phyloP scores from a whole-genome alignment of 1,284 basidiomycete species.

The Xerocomus minutiporus region DNA sequence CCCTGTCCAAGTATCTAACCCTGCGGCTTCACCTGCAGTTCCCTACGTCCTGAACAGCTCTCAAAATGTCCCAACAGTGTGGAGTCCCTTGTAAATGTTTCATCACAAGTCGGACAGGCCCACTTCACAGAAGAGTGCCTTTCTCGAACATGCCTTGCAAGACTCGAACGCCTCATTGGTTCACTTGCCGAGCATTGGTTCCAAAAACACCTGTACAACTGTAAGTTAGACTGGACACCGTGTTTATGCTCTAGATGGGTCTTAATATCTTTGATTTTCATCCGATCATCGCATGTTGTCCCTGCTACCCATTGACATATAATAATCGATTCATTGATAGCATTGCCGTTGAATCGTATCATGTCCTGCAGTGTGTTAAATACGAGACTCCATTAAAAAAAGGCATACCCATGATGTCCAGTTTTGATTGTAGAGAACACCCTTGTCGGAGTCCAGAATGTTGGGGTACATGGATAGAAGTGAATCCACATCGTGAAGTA shows the following conservation, averaged over 20 bases:
- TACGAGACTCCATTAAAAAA: not conserved
- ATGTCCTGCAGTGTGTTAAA: not conserved
- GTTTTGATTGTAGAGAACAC: not conserved
- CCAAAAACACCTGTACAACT: not conserved
- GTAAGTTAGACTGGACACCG: not conserved
- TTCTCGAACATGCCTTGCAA: not conserved
- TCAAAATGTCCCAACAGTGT: not conserved
- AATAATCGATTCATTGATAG: not conserved
- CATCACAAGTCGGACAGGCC: not conserved
- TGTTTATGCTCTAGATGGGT: not conserved
- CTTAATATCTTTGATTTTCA: not conserved
- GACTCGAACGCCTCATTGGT: not conserved
- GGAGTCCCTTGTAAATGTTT: not conserved
- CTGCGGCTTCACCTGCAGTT: no score
- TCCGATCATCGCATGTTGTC: not conserved
- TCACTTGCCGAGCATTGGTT: not conserved
- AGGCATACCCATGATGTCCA: not conserved
- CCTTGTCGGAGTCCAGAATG: not conserved
- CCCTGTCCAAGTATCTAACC: not conserved
- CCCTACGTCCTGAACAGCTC: not conserved
- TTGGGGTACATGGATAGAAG: not conserved
- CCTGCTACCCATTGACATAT: not conserved
- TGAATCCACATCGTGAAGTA: no score
- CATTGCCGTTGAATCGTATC: not conserved
- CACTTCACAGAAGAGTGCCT: not conserved